Conservation (phyloP, 140 eudicot genomes). For the Stevia rebaudiana region DNA sequence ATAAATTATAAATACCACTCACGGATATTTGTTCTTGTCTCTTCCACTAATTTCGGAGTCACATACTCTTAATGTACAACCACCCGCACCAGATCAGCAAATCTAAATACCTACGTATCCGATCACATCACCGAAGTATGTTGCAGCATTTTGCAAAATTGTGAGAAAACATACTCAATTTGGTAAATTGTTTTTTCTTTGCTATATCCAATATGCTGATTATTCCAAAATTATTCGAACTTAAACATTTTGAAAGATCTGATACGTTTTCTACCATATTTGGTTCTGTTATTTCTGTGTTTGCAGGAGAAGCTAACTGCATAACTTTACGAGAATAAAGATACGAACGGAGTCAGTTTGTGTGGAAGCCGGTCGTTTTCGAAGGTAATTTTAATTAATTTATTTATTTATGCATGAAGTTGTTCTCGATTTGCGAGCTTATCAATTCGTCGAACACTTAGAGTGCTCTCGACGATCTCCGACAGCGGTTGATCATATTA, state of each 20-base stretch:
- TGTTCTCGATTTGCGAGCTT: conserved; percentile 29
- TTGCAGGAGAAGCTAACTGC: conserved; percentile 6
- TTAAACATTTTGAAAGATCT: neutral
- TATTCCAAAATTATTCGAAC: neutral
- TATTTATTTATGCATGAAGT: conserved; percentile 3
- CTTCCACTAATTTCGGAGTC: conserved; percentile 29
- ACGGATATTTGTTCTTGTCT: conserved; percentile 36
- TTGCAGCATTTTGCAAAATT: neutral
- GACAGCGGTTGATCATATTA: conserved; percentile 31
- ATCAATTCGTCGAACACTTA: conserved; percentile 32
- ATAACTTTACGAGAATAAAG: neutral
- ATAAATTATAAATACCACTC: conserved; percentile 58
- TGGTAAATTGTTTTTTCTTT: neutral
- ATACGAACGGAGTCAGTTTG: neutral
- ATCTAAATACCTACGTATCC: neutral
- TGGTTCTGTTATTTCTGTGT: neutral
- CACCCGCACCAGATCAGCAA: conserved; percentile 21
- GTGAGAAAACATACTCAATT: neutral
- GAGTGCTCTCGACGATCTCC: conserved; percentile 27
- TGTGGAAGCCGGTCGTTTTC: neutral
- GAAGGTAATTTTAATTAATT: neutral
- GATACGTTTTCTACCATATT: conserved; percentile 19
- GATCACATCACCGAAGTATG: conserved; percentile 14
- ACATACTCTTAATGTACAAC: conserved; percentile 27
- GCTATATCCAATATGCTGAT: neutral